These are phyloP conservation scores for Xerophyta viscosa DNA, from an alignment of 106 monocot species.

Conservation along the genomic window DNA sequence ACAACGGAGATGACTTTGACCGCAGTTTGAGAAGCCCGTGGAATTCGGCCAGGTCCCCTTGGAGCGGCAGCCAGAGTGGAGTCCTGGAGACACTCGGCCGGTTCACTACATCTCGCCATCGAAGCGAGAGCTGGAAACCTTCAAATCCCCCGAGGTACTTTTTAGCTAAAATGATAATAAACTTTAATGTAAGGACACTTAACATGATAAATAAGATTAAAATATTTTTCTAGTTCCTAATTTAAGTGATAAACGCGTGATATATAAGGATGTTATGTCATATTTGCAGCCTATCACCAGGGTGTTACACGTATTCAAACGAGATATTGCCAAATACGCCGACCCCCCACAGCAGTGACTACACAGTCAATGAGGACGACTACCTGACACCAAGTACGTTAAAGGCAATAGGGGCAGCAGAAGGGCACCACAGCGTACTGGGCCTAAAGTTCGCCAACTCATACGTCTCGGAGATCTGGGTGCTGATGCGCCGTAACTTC, in stretches of 20 bases:
- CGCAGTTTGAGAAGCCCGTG: constrained; percentile 17
- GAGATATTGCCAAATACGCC: constrained; percentile 28
- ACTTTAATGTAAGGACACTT: too few relatives aligned
- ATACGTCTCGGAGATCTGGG: constrained; percentile 24
- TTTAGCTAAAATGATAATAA: too few relatives aligned
- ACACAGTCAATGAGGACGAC: constrained; percentile 33
- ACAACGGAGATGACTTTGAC: constrained; percentile 7
- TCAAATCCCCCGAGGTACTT: constrained; percentile 15
- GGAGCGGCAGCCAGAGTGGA: constrained; percentile 26
- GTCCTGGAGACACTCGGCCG: constrained; percentile 14
- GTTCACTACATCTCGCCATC: constrained; percentile 17
- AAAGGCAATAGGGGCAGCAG: not conserved
- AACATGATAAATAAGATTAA: too few relatives aligned
- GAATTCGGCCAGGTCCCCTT: constrained; percentile 19
- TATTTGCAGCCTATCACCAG: constrained; percentile 21
- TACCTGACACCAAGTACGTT: constrained; percentile 16
- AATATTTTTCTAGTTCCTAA: too few relatives aligned
- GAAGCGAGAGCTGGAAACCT: not conserved
- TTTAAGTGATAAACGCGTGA: too few relatives aligned
- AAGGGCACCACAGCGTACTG: not conserved
- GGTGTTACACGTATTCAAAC: constrained; percentile 19
- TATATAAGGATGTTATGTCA: too few relatives aligned
- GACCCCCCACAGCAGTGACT: constrained; percentile 33
- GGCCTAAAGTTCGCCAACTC: constrained; percentile 43
- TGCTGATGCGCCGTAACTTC: constrained; percentile 49